A percentile compares a stretch with the other conserved stretches of the same genome.
Conservation (phyloP, 805 yeast genomes). For the Clavispora carvajalis region DNA sequence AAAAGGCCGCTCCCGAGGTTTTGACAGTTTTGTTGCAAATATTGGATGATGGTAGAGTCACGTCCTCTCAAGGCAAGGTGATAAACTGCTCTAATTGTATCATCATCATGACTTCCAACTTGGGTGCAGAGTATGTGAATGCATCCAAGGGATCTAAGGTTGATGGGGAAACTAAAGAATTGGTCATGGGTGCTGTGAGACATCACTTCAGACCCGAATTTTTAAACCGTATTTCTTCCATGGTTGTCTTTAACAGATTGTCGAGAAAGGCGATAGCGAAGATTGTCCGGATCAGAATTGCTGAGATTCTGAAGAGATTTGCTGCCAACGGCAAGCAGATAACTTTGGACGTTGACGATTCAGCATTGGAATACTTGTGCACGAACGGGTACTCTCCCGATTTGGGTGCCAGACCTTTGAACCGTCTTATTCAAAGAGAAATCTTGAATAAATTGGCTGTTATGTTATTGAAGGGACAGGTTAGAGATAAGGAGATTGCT, state of each 20-base stretch:
- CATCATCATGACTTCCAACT: conserved; percentile 93
- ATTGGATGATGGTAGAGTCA: conserved; percentile 93
- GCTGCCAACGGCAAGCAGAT: conserved; percentile 77
- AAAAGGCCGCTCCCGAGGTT: conserved; percentile 98
- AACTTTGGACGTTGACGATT: conserved; percentile 64
- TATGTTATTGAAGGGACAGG: conserved; percentile 80
- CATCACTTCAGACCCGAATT: conserved; percentile 96
- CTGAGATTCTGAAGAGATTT: conserved; percentile 82
- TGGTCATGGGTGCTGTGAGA: conserved; percentile 79
- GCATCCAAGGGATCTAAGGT: conserved; percentile 60
- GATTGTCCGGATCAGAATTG: conserved; percentile 81
- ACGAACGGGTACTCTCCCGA: conserved; percentile 86
- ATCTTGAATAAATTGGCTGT: conserved; percentile 85
- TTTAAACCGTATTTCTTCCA: conserved; percentile 90
- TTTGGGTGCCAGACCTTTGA: conserved; percentile 95
- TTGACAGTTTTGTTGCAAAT: conserved; percentile 86
- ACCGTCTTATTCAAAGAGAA: conserved; percentile 85
- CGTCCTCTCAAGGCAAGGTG: conserved; percentile 90
- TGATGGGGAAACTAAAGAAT: conserved; percentile 61
- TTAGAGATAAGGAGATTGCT: conserved; percentile 85
- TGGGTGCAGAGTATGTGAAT: conserved; percentile 89
- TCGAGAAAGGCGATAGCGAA: conserved; percentile 87
- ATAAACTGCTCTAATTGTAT: conserved; percentile 90
- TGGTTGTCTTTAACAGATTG: conserved; percentile 87
- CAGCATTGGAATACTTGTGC: conserved; percentile 77